Percentiles rank a stretch among this genome's conserved stretches.
phyloP scores from a whole-genome alignment of 2,329 filamentous ascomycete genomes.

The Trichoderma lentiforme region DNA sequence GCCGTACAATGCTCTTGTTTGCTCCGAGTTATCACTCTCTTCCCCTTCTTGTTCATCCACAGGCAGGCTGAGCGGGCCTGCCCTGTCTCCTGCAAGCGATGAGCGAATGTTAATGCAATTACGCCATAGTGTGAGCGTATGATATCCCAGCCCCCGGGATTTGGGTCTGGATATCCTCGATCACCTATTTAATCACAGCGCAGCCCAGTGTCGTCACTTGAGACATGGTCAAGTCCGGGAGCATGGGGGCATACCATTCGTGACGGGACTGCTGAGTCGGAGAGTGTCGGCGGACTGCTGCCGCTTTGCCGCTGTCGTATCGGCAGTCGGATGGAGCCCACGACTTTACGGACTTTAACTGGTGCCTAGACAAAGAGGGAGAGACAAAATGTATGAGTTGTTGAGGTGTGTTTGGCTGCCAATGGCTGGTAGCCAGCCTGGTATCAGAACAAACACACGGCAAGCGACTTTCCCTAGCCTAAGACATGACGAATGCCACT shows the following conservation, averaged over 20 bases:
- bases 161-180: not conserved
- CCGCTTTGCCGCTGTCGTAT: not conserved
- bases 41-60: not conserved
- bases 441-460: not conserved
- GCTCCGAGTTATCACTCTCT: not conserved
- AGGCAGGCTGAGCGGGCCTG: not conserved
- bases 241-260: not conserved
- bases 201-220: not conserved
- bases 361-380: not conserved
- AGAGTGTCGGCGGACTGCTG: not conserved
- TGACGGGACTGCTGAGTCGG: not conserved
- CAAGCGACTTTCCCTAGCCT: not conserved
- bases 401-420: not conserved
- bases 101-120: not conserved
- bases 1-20: not conserved
- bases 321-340: not conserved
- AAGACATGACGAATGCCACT: not conserved
- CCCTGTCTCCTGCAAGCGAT: not conserved
- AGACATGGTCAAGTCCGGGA: not conserved
- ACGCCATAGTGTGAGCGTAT: not conserved
- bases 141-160: not conserved
- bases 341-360: not conserved
- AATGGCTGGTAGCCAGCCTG: not conserved
- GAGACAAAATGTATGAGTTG: not conserved
- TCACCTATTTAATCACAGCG: not conserved